Conservation (phyloP, 2,329 filamentous ascomycete species). For the Herpotrichia juniperi region DNA sequence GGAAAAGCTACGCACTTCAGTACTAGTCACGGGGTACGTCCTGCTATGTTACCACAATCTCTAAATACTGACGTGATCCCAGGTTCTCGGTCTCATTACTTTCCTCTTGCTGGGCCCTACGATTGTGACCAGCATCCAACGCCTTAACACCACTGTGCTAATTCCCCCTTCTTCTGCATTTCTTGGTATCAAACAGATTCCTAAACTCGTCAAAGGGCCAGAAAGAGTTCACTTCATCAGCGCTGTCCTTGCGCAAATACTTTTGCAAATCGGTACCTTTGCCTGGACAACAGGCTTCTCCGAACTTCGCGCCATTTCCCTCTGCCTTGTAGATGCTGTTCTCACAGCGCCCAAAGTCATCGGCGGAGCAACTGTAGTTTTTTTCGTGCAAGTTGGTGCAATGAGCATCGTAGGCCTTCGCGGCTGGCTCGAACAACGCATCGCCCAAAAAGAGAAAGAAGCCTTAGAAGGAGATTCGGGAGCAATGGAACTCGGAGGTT, state of each 20-base stretch:
- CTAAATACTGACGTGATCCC: not conserved
- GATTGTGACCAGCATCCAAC: constrained; percentile 19
- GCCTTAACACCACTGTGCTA: constrained; percentile 24
- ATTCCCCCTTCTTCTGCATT: constrained; percentile 23
- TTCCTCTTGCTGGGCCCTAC: constrained; percentile 27
- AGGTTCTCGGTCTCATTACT: constrained; percentile 32
- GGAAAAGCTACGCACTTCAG: constrained; percentile 31
- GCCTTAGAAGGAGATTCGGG: not conserved
- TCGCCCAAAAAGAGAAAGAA: constrained; percentile 17
- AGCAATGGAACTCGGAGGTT: not conserved
- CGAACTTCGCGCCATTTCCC: constrained; percentile 27
- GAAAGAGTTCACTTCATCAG: constrained; percentile 30
- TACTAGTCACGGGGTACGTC: constrained; percentile 28
- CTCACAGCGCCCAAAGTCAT: constrained; percentile 23
- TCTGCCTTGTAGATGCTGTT: constrained; percentile 34
- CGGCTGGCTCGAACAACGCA: constrained; percentile 32
- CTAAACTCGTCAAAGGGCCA: constrained; percentile 27
- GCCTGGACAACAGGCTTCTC: constrained; percentile 27
- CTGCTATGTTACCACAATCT: not conserved
- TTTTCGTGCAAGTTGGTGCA: constrained; percentile 30
- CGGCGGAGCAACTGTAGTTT: constrained; percentile 17
- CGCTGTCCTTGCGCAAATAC: constrained; percentile 22
- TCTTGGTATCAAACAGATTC: constrained; percentile 24
- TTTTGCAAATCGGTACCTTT: constrained; percentile 26
- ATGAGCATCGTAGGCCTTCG: constrained; percentile 26